Evolutionary conservation across 1,139 yeast genomes (phyloP), one percentile per base, ranked within the genome.

Genomic region (Pneumocystis sp.): DNA sequence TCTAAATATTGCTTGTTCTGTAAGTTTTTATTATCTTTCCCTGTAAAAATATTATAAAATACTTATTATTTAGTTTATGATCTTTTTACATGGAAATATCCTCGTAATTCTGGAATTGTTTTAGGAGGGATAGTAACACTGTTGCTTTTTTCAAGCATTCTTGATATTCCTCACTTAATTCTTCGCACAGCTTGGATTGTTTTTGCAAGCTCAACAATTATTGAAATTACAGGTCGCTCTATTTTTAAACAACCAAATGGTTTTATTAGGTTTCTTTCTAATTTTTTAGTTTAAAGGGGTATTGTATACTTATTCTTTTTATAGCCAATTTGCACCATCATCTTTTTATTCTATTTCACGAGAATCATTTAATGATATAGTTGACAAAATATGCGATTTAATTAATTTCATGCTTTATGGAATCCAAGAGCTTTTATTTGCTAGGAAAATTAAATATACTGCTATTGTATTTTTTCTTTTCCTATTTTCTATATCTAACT

Each of bases 391-490:
- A 40, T 64, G 74, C 42, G 69, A 70, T 68, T 61, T 67, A 39
- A 60, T 64, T 39, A 71, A 71, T 67, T 67, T 68, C 42, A 65
- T 66, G n/a, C 63, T 71, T 10, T 63, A 66, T 29, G 79, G 81
- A 71, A 73, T 80, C 69, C 85, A 86, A 77, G 81, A 82, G 72
- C 76, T 88, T 65, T 74, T 86, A 63, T 88, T 84, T 73, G 83
- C 90, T 66, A 85, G 81, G 71, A 84, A 85, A 76, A 78, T 86
- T 71, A 85, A 83, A 75, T 74, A 81, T 69, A 87, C 96, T 66
- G 81, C 86, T 74, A 85, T 84, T 75, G 85, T 89, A 63, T 89
- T 91, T 50, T 65, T 84, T 85, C 71, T 73, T 79, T 59, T 78
- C 87, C 39, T 89, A 75, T 74, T 86, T 66, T 77, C 85, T 69